Base-by-base conservation (phyloP, 352 stramenopile genomes). In the Phytopythium oedochilum region DNA sequence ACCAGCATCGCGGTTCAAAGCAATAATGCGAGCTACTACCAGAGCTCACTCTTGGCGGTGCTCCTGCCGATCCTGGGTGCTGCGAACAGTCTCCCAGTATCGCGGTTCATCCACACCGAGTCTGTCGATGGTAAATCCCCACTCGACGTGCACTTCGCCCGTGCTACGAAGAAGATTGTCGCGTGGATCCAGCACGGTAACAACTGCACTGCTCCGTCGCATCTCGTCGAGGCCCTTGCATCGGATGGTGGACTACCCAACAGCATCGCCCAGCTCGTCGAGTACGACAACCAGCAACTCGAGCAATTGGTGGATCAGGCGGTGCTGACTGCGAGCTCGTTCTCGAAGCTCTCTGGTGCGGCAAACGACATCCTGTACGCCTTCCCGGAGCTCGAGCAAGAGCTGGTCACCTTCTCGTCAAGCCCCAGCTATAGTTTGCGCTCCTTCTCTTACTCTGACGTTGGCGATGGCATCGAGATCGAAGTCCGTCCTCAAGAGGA, bases 11-110 rank as follows among this genome's bases (percentile, higher is more conserved):
- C 44, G 8, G 12, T 67, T 0, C 63, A 71, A 26, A 60, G 55
- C 23, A 59, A 71, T 25, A 68, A 68, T 23, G 59, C 57, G 7
- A 57, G 53, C 6, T 68, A 20, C 23, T 71, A 64, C 25, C 63
- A 71, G 39, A 71, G 57, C 44, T 29, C 53, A 0, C 4, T 31
- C 1, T 22, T 70, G 3, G 31, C 50, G 2, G 23, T 66, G 2
- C 8, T 66, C 0, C 59, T 70, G 0, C 59, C 63, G 5, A 11
- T 68, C 1, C 29, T 64, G 14, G 47, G 46, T 20, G 28, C 38
- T 26, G 32, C 35, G 0, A 45, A 71, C 23, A 59, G 51, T 1
- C 55, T 71, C 7, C 17, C 18, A 18, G 49, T 71, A 6, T 51
- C 54, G 15, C 43, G 55, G 5, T 60, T 60, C 28, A 53, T 57